Conservation (phyloP, 73 alveolate species). For the Paramecium octaurelia region DNA sequence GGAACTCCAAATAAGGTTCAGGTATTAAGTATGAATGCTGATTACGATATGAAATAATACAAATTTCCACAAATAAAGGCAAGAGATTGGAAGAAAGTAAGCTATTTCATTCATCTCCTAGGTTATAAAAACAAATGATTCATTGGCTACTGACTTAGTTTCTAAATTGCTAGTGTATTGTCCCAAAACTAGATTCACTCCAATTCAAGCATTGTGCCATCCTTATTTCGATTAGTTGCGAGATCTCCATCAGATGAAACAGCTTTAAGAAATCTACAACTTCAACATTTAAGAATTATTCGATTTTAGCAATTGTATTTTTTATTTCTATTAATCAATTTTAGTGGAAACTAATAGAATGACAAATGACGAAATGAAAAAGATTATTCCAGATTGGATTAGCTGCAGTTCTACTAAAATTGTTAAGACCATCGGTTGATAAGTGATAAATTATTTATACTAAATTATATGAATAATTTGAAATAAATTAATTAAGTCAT, state of each 20-base stretch:
- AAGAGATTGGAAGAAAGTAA: conserved; percentile 56
- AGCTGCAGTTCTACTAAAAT: neutral
- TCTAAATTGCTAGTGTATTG: conserved; percentile 70
- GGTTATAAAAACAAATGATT: conserved; percentile 56
- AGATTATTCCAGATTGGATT: conserved; percentile 53
- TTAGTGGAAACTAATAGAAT: neutral
- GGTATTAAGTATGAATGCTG: conserved; percentile 71
- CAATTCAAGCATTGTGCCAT: conserved; percentile 70
- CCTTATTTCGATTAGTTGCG: conserved; percentile 83
- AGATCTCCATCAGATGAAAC: conserved; percentile 10
- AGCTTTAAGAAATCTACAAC: neutral
- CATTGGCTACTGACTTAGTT: conserved; percentile 69
- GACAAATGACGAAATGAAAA: neutral
- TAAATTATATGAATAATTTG: neutral
- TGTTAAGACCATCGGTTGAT: neutral
- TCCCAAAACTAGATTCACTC: conserved; percentile 70
- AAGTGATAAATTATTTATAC: neutral
- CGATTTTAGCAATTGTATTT: conserved; percentile 26
- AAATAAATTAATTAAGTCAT: neutral
- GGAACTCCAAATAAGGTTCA: conserved; percentile 85
- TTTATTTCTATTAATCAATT: neutral
- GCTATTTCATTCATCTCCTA: neutral
- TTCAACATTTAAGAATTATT: neutral
- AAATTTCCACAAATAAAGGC: neutral
- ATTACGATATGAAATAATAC: conserved; percentile 47